Conservation (phyloP, 768 basidiomycete species). For the Agrocybe chaxingu region DNA sequence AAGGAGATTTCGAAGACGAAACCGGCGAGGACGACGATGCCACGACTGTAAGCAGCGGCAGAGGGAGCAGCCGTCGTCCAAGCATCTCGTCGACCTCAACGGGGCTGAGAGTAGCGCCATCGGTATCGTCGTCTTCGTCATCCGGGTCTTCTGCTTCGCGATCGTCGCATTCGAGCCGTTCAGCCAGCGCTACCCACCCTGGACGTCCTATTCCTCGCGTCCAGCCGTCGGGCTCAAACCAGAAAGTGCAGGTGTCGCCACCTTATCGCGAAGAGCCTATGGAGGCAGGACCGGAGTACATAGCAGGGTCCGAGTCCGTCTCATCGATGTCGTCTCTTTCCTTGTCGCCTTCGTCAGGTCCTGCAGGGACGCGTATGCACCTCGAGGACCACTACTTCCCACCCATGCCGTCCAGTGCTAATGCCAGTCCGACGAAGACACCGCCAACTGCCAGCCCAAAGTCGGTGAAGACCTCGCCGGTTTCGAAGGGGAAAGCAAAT, state of each 20-base stretch:
- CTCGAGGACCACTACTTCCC: slow-evolving; percentile 19
- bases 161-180: slow-evolving; percentile 14
- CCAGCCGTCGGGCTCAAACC: slow-evolving; percentile 34
- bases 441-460: background rate
- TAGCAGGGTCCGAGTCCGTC: slow-evolving; percentile 5
- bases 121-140: slow-evolving; percentile 17
- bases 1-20: slow-evolving; percentile 48
- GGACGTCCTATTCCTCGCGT: slow-evolving; percentile 26
- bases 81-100: background rate
- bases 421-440: slow-evolving; percentile 1
- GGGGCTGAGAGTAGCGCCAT: slow-evolving; percentile 3
- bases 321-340: slow-evolving; percentile 19
- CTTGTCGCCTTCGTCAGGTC: slow-evolving; percentile 15
- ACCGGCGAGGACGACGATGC: slow-evolving; percentile 11
- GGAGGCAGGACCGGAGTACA: slow-evolving; percentile 42
- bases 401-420: slow-evolving; percentile 8
- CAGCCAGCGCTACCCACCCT: slow-evolving; percentile 16
- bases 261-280: slow-evolving; percentile 47
- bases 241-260: slow-evolving; percentile 57
- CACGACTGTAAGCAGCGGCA: background rate
- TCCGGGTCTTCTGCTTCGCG: slow-evolving; percentile 12
- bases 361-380: slow-evolving; percentile 7
- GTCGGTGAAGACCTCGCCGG: slow-evolving; percentile 2
- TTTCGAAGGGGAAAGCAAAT: slow-evolving; percentile 12
- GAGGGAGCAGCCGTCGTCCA: background rate